A percentile compares a stretch with the other conserved stretches of the same genome.
These are phyloP conservation scores for Skeletonema marinoi DNA, from an alignment of 108 stramenopile species.

Conservation along the genomic window DNA sequence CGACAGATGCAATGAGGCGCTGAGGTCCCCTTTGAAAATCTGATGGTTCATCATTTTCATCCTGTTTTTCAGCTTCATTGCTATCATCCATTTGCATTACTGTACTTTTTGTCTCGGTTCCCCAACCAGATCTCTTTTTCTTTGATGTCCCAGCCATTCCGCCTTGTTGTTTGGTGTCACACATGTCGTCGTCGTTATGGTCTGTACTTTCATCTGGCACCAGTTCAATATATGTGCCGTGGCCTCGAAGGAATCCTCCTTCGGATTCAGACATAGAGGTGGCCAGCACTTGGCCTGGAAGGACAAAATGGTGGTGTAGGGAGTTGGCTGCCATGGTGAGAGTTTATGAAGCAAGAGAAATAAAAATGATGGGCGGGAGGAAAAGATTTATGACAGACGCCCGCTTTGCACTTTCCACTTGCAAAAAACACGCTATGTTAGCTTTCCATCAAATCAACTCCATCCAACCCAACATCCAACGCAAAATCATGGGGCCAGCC, in stretches of 20 bases:
- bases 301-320: constrained; percentile 63
- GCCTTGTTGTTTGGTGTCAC: constrained; percentile 7
- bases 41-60: constrained; percentile 6
- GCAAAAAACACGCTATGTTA: no score
- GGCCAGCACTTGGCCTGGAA: constrained; percentile 92
- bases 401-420: no score
- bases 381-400: no score
- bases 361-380: no score
- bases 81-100: constrained; percentile 39
- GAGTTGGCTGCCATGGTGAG: constrained; percentile 22
- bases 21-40: constrained; percentile 31
- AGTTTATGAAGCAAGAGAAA: background rate
- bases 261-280: constrained; percentile 58
- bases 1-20: constrained; percentile 87
- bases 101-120: constrained; percentile 21
- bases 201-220: constrained; percentile 53
- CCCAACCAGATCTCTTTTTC: constrained; percentile 32
- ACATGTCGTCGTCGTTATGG: constrained; percentile 19
- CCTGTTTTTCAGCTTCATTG: constrained; percentile 8
- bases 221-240: constrained; percentile 93
- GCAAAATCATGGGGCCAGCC: no score
- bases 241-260: constrained; percentile 92
- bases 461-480: no score
- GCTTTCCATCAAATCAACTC: no score
- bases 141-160: constrained; percentile 38